Base-by-base conservation (phyloP, 169 alveolate genomes). In the Neospora caninum region DNA sequence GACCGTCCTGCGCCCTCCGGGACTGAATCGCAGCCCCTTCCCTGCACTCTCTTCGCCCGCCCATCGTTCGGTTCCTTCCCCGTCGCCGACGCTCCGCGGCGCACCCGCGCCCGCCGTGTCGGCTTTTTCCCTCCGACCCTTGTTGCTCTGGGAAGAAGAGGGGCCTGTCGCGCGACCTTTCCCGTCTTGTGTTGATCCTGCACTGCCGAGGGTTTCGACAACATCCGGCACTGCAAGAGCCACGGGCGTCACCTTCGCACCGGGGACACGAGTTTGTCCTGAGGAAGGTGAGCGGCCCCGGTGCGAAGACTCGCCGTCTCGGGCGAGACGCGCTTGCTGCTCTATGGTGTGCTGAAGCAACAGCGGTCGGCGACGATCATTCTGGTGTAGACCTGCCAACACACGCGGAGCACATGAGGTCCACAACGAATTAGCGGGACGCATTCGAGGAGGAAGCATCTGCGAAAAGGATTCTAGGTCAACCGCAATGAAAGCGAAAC, bases 301-400 rank as follows among this genome's bases (percentile, higher is more conserved):
- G 88, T 41, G 34, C 73, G 67, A 41, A 4, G 67, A 31, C 39
- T 22, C 84, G 27, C 84, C 84, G 43, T 31, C 84, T 13, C 43
- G 43, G 49, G 42, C 45, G 49, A 9, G 42, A 31, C 84, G 84
- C 84, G 16, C 84, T 36, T 73, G 84, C 84, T 31, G 49, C 41
- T 73, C 84, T 36, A 73, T 36, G 25, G n/a, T 16, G 89, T 82
- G 89, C 41, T 82, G 89, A 18, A 82, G 64, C 67, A 82, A 86
- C 39, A 69, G 73, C 42, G 82, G 73, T 0, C 87, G 88, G 10
- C 49, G 93, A 31, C 93, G 87, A 27, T 78, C 93, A 45, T 36
- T 39, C 93, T 89, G 88, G 73, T 89, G 93, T 41, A 89, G 45
- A 27, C 93, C 93, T 89, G 45, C 2, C 13, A 25, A 2, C 49